Conservation (phyloP, 2,329 filamentous ascomycete genomes). For the Huntiella savannae region DNA sequence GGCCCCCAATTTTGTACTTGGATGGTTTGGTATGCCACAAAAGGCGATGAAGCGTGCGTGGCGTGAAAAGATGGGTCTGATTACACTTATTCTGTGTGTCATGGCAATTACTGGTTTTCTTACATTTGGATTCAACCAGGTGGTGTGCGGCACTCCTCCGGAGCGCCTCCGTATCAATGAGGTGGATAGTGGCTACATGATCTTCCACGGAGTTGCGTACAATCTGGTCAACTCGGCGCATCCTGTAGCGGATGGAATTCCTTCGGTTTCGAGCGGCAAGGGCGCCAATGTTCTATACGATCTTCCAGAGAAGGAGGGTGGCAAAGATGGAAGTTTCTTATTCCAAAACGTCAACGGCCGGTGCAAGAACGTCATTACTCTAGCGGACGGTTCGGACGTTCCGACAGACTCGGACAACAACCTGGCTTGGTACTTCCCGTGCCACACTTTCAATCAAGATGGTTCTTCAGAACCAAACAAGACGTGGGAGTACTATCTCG, state of each 20-base stretch:
- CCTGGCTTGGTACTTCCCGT: conserved; percentile 94
- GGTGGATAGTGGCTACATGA: conserved; percentile 71
- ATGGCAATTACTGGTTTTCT: conserved; percentile 83
- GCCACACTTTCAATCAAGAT: conserved; percentile 79
- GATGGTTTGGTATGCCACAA: conserved; percentile 67
- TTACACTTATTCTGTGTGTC: conserved; percentile 80
- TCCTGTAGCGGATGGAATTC: conserved; percentile 62
- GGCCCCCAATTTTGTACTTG: conserved; percentile 69
- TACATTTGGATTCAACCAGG: conserved; percentile 86
- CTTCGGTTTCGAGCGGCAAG: conserved; percentile 26
- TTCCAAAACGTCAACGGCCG: conserved; percentile 98
- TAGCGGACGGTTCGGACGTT: conserved; percentile 51
- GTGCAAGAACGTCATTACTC: conserved; percentile 78
- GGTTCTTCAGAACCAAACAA: conserved; percentile 62
- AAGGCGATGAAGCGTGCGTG: conserved; percentile 82
- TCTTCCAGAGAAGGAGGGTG: conserved; percentile 59
- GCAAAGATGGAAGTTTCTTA: conserved; percentile 87
- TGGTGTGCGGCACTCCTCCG: conserved; percentile 59
- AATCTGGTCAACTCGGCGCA: conserved; percentile 62
- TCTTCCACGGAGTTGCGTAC: conserved; percentile 85
- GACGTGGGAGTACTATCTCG: conserved; percentile 57
- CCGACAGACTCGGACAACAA: conserved; percentile 54
- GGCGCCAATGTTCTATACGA: conserved; percentile 73
- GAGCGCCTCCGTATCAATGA: conserved; percentile 65
- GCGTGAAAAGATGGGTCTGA: conserved; percentile 93